Evolutionary conservation across 371 early-diverging fungal genomes (phyloP).

Genomic region (Mucor racemosus): DNA sequence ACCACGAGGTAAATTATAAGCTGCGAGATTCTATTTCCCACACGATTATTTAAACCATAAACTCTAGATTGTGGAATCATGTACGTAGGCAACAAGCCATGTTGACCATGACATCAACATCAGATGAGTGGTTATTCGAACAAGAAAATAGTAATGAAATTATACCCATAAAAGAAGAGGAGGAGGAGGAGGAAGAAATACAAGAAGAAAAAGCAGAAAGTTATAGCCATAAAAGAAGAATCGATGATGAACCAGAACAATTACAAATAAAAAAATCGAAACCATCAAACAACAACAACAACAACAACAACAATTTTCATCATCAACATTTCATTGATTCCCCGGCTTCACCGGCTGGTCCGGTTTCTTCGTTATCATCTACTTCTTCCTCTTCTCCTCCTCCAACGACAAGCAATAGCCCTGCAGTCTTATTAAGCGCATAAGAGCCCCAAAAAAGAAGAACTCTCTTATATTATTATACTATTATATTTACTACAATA

Average conservation of each 20-base stretch:
- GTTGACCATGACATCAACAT: slow-evolving; percentile 7
- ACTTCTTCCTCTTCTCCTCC: slow-evolving; percentile 18
- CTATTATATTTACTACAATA: neutral
- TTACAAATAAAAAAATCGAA: slow-evolving; percentile 11
- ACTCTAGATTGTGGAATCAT: slow-evolving; percentile 34
- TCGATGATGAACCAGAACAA: neutral
- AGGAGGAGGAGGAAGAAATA: neutral
- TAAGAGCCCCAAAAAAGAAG: neutral
- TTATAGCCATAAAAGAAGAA: neutral
- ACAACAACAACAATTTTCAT: slow-evolving; percentile 2
- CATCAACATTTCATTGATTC: slow-evolving; percentile 23
- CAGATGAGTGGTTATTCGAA: slow-evolving; percentile 25
- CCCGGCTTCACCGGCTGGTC: slow-evolving; percentile 36
- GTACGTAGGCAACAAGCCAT: slow-evolving; percentile 29
- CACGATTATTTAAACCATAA: slow-evolving; percentile 3
- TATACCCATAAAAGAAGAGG: slow-evolving; percentile 13
- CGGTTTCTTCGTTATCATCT: slow-evolving; percentile 25
- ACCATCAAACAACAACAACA: slow-evolving; percentile 10
- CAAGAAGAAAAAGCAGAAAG: neutral
- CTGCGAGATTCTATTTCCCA: slow-evolving; percentile 2
- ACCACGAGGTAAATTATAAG: slow-evolving; percentile 29
- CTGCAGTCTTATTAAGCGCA: slow-evolving; percentile 34
- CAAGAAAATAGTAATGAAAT: slow-evolving; percentile 16
- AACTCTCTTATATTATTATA: neutral
- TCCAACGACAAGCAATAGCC: slow-evolving; percentile 11